Evolutionary conservation across 2,329 filamentous ascomycete genomes (phyloP).

Genomic region (Coniochaeta sp.): DNA sequence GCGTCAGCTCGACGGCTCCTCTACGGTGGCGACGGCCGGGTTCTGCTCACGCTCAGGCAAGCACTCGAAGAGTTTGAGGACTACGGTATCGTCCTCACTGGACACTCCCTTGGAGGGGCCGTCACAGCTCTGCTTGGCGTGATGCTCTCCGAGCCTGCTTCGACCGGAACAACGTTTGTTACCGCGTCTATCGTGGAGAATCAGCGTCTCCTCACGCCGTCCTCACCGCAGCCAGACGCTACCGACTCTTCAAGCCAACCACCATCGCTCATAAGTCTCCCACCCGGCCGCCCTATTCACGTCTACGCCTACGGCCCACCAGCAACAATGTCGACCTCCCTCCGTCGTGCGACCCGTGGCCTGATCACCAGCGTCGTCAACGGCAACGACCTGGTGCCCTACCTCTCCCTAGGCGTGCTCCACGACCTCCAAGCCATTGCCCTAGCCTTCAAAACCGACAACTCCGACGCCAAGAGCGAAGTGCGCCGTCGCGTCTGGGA

Average conservation of each 20-base stretch:
- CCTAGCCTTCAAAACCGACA: constrained; percentile 65
- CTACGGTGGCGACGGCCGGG: constrained; percentile 58
- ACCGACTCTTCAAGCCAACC: not conserved
- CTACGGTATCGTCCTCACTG: constrained; percentile 63
- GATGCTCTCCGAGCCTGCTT: constrained; percentile 59
- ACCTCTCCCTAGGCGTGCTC: constrained; percentile 63
- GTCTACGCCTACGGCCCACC: constrained; percentile 75
- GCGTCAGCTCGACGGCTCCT: constrained; percentile 61
- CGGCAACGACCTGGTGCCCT: constrained; percentile 66
- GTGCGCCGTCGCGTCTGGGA: constrained; percentile 60
- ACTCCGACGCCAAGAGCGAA: constrained; percentile 58
- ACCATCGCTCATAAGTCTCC: constrained; percentile 40
- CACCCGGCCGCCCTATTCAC: constrained; percentile 63
- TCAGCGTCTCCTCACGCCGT: constrained; percentile 23
- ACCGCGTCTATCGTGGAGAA: constrained; percentile 44
- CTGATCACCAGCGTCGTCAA: constrained; percentile 70
- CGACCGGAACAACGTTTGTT: constrained; percentile 50
- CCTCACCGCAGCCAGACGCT: not conserved
- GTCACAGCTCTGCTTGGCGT: constrained; percentile 64
- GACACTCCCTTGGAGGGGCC: constrained; percentile 61
- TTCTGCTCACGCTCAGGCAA: constrained; percentile 57
- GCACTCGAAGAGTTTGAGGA: constrained; percentile 59
- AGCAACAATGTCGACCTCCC: constrained; percentile 61
- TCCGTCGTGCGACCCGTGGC: constrained; percentile 63
- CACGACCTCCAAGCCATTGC: constrained; percentile 69